Evolutionary conservation across 2,329 filamentous ascomycete genomes (phyloP).

Genomic region (Penicillium sp.): DNA sequence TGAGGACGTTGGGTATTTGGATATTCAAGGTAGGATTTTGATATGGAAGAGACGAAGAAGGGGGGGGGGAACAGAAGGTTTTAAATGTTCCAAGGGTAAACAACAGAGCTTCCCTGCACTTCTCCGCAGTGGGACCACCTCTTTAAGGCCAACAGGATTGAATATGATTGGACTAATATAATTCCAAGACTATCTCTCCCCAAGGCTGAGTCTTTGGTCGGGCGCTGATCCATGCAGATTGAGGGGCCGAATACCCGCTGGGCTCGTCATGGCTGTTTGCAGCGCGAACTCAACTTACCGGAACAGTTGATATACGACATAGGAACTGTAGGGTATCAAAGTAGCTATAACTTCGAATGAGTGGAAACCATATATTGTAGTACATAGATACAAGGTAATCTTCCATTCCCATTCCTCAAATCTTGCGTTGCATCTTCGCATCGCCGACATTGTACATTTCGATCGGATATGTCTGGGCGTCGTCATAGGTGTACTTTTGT

Average conservation of each 20-base stretch:
- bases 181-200: background rate
- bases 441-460: background rate
- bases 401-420: background rate
- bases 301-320: background rate
- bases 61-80: conserved; percentile 1
- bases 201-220: background rate
- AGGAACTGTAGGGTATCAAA: background rate
- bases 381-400: background rate
- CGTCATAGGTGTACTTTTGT: background rate
- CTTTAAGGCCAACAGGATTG: background rate
- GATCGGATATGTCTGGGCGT: background rate
- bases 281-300: background rate
- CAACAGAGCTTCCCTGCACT: background rate
- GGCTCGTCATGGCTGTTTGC: background rate
- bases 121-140: background rate
- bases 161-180: background rate
- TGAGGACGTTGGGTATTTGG: background rate
- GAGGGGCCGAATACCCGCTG: background rate
- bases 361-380: background rate
- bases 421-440: background rate
- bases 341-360: background rate
- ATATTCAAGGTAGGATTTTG: background rate
- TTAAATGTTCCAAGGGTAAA: background rate
- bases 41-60: background rate
- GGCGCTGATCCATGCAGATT: background rate